phyloP scores from a whole-genome alignment of 2,329 filamentous ascomycete species.

The Colletotrichum sp. region DNA sequence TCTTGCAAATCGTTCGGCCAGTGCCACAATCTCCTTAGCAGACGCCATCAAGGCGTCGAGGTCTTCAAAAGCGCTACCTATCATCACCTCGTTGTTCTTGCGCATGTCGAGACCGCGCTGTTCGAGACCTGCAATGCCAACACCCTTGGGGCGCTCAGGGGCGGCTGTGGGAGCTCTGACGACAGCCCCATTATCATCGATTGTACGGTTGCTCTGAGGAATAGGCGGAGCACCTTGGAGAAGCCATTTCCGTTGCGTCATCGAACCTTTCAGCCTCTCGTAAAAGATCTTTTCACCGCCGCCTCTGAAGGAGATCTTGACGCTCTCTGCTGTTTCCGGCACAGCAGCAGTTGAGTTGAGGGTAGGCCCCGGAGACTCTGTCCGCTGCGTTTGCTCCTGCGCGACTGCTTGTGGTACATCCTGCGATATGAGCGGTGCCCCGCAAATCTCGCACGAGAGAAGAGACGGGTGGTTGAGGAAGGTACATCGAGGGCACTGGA shows the following conservation, averaged over 20 bases:
- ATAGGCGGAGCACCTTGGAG: conserved; percentile 88
- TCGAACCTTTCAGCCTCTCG: conserved; percentile 84
- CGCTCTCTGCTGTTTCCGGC: conserved; percentile 69
- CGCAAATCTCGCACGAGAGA: conserved; percentile 88
- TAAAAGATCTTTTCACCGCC: conserved; percentile 91
- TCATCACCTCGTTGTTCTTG: conserved; percentile 91
- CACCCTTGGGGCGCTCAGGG: conserved; percentile 58
- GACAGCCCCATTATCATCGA: conserved; percentile 40
- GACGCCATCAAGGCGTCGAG: conserved; percentile 97
- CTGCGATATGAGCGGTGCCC: conserved; percentile 71
- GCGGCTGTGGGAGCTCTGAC: conserved; percentile 23
- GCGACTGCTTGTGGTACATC: conserved; percentile 43
- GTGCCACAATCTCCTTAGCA: conserved; percentile 92
- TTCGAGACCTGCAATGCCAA: conserved; percentile 92
- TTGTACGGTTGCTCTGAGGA: conserved; percentile 62
- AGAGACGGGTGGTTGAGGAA: conserved; percentile 93
- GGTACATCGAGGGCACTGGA: conserved; percentile 85
- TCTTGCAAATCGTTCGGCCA: conserved; percentile 85
- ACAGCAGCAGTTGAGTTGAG: conserved; percentile 47
- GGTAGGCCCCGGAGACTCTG: conserved; percentile 80
- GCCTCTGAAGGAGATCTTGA: conserved; percentile 90
- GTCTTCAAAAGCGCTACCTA: conserved; percentile 94
- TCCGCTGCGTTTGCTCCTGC: conserved; percentile 49
- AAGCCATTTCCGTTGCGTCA: conserved; percentile 95
- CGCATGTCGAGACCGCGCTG: conserved; percentile 82